phyloP scores from a whole-genome alignment of 139 green algal genomes.

The Coelastrella sp. region DNA sequence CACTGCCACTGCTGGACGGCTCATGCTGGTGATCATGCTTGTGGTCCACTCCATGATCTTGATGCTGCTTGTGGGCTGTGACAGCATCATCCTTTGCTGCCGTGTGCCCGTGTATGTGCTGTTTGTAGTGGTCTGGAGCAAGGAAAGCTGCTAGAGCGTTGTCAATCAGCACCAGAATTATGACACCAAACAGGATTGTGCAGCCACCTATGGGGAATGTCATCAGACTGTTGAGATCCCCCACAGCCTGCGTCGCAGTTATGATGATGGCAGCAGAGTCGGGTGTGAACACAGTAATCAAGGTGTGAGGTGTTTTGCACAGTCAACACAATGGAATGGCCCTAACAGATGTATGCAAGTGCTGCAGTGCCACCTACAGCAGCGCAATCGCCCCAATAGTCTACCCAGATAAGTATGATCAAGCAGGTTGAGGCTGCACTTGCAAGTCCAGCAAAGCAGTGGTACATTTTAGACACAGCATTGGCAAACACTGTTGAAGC shows the following conservation, averaged over 20 bases:
- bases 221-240: constrained; percentile 9
- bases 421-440: background rate
- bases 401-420: too few species aligned
- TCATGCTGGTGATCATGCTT: background rate
- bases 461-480: background rate
- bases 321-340: too few species aligned
- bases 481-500: too few species aligned
- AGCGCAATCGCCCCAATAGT: too few species aligned
- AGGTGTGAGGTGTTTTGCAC: too few species aligned
- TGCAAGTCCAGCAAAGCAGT: background rate
- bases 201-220: constrained; percentile 32
- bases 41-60: background rate
- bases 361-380: too few species aligned
- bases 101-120: background rate
- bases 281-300: background rate
- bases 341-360: too few species aligned
- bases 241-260: background rate
- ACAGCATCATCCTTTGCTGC: too few species aligned
- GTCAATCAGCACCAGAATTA: constrained; percentile 42
- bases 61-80: background rate
- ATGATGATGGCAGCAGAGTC: too few species aligned
- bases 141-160: constrained; percentile 11
- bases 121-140: constrained; percentile 38
- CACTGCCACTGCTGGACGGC: background rate
- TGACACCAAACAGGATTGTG: constrained; percentile 34